These are phyloP conservation scores for Kodamaea leandrae DNA, from an alignment of 805 yeast species.

Conservation along the genomic window DNA sequence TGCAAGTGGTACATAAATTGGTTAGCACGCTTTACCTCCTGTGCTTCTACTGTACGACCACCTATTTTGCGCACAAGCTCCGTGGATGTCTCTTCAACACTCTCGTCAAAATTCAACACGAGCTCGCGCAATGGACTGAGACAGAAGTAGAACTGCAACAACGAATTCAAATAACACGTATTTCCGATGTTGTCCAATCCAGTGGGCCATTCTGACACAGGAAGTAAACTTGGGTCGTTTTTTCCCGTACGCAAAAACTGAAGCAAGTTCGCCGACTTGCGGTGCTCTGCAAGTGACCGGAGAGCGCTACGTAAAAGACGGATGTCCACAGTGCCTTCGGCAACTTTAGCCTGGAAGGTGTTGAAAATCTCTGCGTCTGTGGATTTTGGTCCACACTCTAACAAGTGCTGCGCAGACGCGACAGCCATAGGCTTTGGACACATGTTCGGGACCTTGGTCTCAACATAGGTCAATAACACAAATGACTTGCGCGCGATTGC, in stretches of 20 bases:
- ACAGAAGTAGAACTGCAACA: constrained; percentile 86
- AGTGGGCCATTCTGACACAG: constrained; percentile 76
- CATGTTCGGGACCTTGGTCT: constrained; percentile 37
- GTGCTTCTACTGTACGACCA: constrained; percentile 75
- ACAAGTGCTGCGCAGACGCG: constrained; percentile 41
- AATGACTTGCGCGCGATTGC: constrained; percentile 59
- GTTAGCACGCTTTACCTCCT: constrained; percentile 76
- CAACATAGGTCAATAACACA: constrained; percentile 54
- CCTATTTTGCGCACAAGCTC: constrained; percentile 65
- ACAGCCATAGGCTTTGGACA: constrained; percentile 20
- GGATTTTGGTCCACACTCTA: constrained; percentile 52
- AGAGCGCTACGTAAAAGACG: constrained; percentile 57
- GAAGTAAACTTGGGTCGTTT: constrained; percentile 54
- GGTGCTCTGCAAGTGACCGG: constrained; percentile 50
- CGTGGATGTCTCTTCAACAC: constrained; percentile 12
- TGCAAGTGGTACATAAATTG: constrained; percentile 77
- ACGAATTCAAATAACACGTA: constrained; percentile 73
- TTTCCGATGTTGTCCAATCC: constrained; percentile 95
- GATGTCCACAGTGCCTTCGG: constrained; percentile 42
- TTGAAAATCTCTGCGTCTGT: constrained; percentile 56
- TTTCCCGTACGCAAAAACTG: constrained; percentile 61
- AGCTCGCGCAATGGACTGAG: constrained; percentile 75
- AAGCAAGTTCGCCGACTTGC: constrained; percentile 53
- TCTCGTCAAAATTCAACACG: constrained; percentile 53
- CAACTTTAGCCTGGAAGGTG: constrained; percentile 44